Base-by-base conservation (phyloP, 2,329 filamentous ascomycete species). In the Hawksworthiomyces lignivorus region DNA sequence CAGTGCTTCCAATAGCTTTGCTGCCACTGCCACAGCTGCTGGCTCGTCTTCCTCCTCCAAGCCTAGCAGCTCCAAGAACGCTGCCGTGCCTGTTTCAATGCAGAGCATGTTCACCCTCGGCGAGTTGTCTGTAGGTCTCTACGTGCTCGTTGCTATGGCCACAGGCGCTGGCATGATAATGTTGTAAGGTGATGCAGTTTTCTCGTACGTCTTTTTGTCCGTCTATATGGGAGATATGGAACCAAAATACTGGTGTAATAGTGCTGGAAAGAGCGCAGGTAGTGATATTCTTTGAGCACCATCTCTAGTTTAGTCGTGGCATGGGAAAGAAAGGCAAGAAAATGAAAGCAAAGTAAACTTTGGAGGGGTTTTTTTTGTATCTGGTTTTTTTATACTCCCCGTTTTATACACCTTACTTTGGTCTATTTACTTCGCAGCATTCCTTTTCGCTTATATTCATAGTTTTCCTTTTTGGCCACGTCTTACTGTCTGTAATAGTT, bases 111-210 rank as follows among this genome's bases (percentile, higher is more conserved):
- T 75, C 52, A 59, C 62, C 37, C 39, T 75, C 30, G 72, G 70
- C 37, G 66, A 69, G 49, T 53, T 70, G 44, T 67, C 64, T 33
- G 52, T 76, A 35, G 70, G 70, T 39, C 53, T 71, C 47, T 77
- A 76, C 59, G 58, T 71, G 45, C 52, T 70, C 18, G 67, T 71
- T n/a, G 72, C 73, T 27, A 65, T 70, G 57, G 65, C 60, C 37
- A 66, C 67, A 12, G 74, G 74, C 53, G 73, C 68, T 29, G 64
- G 61, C 45, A 74, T 78, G 70, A 55, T 77, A 44, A 56, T 68
- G 47, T 55, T 78, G 60, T 78, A 73, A 10, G 14, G n/a, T 1
- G 18, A 3, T 4, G 8, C 14, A 4, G 7, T 20, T 21, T 28
- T 5, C 10, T 14, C 19, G 10, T 29, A n/a, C 20, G 15, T 37